Conservation (phyloP, 2,329 filamentous ascomycete genomes). For the Shiraia bambusicola region DNA sequence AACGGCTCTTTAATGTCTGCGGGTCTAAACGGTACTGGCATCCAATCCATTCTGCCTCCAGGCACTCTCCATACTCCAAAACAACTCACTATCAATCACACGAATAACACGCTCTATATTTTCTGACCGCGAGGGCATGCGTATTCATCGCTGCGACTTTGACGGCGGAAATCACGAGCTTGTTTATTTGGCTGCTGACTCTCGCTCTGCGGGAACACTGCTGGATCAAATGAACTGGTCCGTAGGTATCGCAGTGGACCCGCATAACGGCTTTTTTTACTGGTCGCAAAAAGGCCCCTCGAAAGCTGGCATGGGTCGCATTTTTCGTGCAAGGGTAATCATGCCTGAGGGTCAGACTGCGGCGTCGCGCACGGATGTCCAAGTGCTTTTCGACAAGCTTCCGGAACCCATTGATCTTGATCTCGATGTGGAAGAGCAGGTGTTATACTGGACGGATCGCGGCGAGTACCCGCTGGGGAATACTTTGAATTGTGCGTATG, state of each 20-base stretch:
- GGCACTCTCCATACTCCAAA: conserved; percentile 51
- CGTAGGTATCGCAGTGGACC: conserved; percentile 57
- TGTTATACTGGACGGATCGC: conserved; percentile 63
- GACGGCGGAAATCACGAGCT: conserved; percentile 13
- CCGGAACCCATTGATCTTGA: conserved; percentile 57
- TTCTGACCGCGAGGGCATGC: conserved; percentile 49
- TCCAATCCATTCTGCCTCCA: conserved; percentile 46
- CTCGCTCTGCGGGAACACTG: not conserved
- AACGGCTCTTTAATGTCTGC: conserved; percentile 50
- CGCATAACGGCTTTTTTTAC: conserved; percentile 51
- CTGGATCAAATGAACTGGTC: conserved; percentile 52
- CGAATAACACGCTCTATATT: conserved; percentile 10
- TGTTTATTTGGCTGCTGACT: conserved; percentile 10
- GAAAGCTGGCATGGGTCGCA: conserved; percentile 55
- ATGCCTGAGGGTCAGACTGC: conserved; percentile 32
- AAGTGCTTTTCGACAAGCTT: conserved; percentile 30
- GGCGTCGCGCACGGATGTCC: conserved; percentile 16
- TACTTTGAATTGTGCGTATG: conserved; percentile 49
- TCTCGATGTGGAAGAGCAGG: conserved; percentile 49
- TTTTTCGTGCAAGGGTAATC: conserved; percentile 55
- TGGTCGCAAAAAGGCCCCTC: conserved; percentile 62
- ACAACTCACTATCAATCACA: conserved; percentile 32
- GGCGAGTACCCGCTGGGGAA: conserved; percentile 60
- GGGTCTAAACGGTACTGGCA: conserved; percentile 54
- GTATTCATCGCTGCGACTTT: conserved; percentile 33